These are phyloP conservation scores for Pseudocercospora fuligena DNA, from an alignment of 2,329 filamentous ascomycete genomes.

Conservation along the genomic window DNA sequence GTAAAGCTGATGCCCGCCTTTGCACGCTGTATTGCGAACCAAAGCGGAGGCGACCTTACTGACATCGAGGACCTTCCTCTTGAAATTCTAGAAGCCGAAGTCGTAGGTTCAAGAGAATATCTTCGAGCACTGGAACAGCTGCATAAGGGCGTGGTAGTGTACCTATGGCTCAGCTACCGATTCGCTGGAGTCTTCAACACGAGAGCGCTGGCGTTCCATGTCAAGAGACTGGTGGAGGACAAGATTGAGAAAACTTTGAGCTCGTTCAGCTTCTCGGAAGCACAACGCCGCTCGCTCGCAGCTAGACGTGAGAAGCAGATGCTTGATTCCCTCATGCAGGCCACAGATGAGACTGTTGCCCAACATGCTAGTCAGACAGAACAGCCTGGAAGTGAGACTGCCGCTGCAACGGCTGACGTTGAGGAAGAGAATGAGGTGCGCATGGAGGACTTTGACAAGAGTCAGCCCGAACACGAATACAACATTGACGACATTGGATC, in stretches of 20 bases:
- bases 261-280: conserved; percentile 56
- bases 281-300: conserved; percentile 34
- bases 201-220: conserved; percentile 75
- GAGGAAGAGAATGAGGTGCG: conserved; percentile 18
- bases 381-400: background rate
- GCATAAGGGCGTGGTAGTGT: conserved; percentile 81
- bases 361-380: background rate
- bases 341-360: conserved; percentile 7
- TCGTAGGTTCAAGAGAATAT: conserved; percentile 57
- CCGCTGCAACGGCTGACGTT: conserved; percentile 11
- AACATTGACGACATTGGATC: conserved; percentile 13
- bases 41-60: conserved; percentile 69
- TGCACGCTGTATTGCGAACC: conserved; percentile 71
- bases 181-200: conserved; percentile 80
- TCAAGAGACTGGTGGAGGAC: conserved; percentile 76
- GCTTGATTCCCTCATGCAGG: conserved; percentile 25
- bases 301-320: conserved; percentile 36
- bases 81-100: conserved; percentile 68
- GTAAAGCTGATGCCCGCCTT: conserved; percentile 63
- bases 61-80: conserved; percentile 73
- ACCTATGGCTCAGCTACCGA: conserved; percentile 91
- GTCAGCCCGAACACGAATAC: background rate
- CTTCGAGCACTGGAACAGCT: conserved; percentile 74
- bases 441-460: conserved; percentile 14
- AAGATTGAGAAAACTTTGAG: conserved; percentile 70